phyloP scores from a whole-genome alignment of 495 filamentous ascomycete genomes.

The Neurospora intermedia region DNA sequence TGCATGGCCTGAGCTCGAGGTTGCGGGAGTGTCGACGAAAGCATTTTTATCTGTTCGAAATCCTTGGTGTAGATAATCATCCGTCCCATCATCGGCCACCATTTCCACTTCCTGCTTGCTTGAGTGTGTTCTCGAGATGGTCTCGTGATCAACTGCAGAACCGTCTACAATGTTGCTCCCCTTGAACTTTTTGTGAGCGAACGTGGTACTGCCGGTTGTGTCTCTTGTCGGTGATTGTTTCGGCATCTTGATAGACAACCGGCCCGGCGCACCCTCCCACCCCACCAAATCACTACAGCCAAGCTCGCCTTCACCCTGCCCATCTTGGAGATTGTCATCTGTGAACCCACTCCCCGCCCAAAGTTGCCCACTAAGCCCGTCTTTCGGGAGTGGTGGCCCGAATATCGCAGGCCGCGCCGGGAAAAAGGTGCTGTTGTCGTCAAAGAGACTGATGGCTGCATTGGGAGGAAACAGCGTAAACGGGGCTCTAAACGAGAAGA shows the following conservation, averaged over 20 bases:
- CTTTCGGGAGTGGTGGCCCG: constrained; percentile 63
- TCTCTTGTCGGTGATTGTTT: constrained; percentile 12
- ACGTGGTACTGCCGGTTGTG: constrained; percentile 4
- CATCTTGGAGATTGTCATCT: constrained; percentile 54
- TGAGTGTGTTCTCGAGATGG: constrained; percentile 13
- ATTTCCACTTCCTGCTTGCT: constrained; percentile 4
- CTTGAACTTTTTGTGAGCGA: constrained; percentile 8
- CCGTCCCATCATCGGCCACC: constrained; percentile 66
- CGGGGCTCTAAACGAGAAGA: constrained; percentile 40
- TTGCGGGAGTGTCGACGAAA: constrained; percentile 17
- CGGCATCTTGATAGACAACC: constrained; percentile 13
- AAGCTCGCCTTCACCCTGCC: constrained; percentile 72
- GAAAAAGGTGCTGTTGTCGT: constrained; percentile 97
- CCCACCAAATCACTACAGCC: constrained; percentile 96
- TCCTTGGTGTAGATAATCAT: constrained; percentile 76
- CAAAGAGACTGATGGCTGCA: constrained; percentile 88
- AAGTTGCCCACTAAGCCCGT: constrained; percentile 71
- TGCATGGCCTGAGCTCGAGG: constrained; percentile 52
- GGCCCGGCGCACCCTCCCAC: constrained; percentile 50
- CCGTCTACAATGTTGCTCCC: constrained; percentile 10
- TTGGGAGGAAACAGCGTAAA: constrained; percentile 84
- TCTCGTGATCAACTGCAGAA: constrained; percentile 16
- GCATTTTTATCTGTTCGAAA: constrained; percentile 31
- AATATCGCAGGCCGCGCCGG: constrained; percentile 88
- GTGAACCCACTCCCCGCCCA: constrained; percentile 89